Percentiles rank a stretch among this genome's conserved stretches.
Evolutionary conservation across 768 basidiomycete species (phyloP).

Genomic region (Boletus insuetus): DNA sequence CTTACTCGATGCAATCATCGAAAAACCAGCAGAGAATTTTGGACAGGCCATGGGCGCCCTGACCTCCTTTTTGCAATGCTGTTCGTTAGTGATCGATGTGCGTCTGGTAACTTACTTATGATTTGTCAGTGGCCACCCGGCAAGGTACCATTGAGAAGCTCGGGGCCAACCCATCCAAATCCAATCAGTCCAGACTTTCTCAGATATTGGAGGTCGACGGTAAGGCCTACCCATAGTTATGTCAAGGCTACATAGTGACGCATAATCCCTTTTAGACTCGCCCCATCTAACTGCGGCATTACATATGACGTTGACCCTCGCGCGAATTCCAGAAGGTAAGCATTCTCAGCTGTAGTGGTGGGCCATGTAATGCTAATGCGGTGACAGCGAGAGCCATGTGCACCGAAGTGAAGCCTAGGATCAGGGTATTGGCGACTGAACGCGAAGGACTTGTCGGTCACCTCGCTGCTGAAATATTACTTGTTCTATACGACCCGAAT

Average conservation of each 20-base stretch:
- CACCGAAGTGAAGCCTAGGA: neutral
- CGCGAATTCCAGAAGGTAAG: constrained; percentile 16
- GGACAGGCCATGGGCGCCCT: constrained; percentile 23
- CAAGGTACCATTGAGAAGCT: constrained; percentile 5
- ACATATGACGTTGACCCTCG: constrained; percentile 14
- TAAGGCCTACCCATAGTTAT: neutral
- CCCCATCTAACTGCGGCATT: constrained; percentile 13
- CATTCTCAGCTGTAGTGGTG: too few relatives aligned
- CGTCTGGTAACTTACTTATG: neutral
- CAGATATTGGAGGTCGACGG: constrained; percentile 13
- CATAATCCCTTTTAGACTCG: constrained; percentile 1
- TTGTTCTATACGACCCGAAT: constrained; percentile 7
- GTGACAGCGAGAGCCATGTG: neutral
- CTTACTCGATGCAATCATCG: constrained; percentile 11
- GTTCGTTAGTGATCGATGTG: constrained; percentile 3
- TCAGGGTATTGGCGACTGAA: constrained; percentile 12
- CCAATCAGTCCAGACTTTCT: constrained; percentile 6
- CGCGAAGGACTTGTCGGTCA: constrained; percentile 7
- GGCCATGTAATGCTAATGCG: neutral
- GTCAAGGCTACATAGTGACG: neutral
- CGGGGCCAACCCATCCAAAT: neutral
- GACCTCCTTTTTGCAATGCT: constrained; percentile 15
- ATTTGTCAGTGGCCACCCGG: constrained; percentile 10
- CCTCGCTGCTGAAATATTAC: constrained; percentile 17
- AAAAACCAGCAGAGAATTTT: constrained; percentile 2